These are phyloP conservation scores for Gonium pectorale DNA, from an alignment of 139 green algal species.

Conservation along the genomic window DNA sequence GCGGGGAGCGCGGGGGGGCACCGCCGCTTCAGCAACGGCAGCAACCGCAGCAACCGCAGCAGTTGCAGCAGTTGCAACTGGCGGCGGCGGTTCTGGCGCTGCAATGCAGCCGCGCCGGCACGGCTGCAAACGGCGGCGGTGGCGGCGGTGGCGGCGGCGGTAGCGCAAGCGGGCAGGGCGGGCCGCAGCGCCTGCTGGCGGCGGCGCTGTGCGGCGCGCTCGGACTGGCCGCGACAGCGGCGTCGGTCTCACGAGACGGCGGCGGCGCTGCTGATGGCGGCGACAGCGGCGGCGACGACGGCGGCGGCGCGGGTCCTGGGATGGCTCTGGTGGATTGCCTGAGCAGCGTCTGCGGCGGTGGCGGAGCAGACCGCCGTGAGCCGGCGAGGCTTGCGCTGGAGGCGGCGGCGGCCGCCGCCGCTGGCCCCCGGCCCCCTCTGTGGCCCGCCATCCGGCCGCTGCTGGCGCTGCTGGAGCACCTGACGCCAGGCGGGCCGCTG, in stretches of 20 bases:
- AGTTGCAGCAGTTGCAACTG: background rate
- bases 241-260: background rate
- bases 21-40: background rate
- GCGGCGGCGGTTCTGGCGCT: slow-evolving; percentile 23
- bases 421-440: background rate
- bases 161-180: background rate
- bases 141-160: background rate
- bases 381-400: background rate
- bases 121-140: background rate
- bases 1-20: too few relatives aligned
- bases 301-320: background rate
- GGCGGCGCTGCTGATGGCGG: background rate
- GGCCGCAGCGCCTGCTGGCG: background rate
- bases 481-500: background rate
- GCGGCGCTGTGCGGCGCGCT: background rate
- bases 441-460: slow-evolving; percentile 17
- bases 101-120: background rate
- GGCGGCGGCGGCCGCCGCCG: too few relatives aligned
- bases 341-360: background rate
- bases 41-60: background rate
- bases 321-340: background rate
- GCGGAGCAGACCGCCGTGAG: too few relatives aligned
- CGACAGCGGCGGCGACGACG: background rate
- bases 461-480: slow-evolving; percentile 17
- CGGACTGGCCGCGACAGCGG: background rate